A percentile compares a stretch with the other conserved stretches of the same genome.
Conservation (phyloP, 2,329 filamentous ascomycete species). For the Mariannaea elegans region DNA sequence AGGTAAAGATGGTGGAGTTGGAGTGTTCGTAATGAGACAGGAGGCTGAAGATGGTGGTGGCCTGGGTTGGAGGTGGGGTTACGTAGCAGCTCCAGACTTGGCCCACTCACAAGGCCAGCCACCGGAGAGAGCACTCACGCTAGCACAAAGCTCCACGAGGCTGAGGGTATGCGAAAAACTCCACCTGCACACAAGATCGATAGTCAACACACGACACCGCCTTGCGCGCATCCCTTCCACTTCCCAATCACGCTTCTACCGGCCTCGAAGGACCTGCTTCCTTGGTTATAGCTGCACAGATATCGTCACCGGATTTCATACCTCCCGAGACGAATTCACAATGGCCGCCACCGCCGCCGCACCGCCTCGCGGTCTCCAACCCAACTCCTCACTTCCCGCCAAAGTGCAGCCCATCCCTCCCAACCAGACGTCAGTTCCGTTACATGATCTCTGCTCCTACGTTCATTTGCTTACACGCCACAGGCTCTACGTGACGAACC, state of each 20-base stretch:
- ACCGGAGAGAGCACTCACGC: too few species aligned
- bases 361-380: slow-evolving; percentile 50
- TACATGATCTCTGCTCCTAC: background rate
- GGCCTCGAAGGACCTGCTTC: slow-evolving; percentile 18
- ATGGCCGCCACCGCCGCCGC: slow-evolving; percentile 49
- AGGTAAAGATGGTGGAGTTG: slow-evolving; percentile 25
- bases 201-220: background rate
- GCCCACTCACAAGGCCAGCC: too few species aligned
- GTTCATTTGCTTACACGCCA: slow-evolving; percentile 11
- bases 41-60: slow-evolving; percentile 32
- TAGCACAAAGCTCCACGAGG: slow-evolving; percentile 30
- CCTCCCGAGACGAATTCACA: slow-evolving; percentile 24
- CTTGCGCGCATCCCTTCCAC: background rate
- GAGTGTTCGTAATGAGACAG: slow-evolving; percentile 18
- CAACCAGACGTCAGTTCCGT: slow-evolving; percentile 75
- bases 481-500: slow-evolving; percentile 88
- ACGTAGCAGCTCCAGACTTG: slow-evolving; percentile 42
- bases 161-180: slow-evolving; percentile 41
- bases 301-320: background rate
- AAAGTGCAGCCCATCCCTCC: slow-evolving; percentile 68
- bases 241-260: slow-evolving; percentile 10
- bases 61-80: slow-evolving; percentile 36
- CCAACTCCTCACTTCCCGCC: slow-evolving; percentile 54
- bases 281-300: too few species aligned
- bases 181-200: slow-evolving; percentile 33